Percentiles rank a stretch among this genome's conserved stretches.
These are phyloP conservation scores for Haplosporangium gracile DNA, from an alignment of 192 early-diverging fungal genomes.

Conservation along the genomic window DNA sequence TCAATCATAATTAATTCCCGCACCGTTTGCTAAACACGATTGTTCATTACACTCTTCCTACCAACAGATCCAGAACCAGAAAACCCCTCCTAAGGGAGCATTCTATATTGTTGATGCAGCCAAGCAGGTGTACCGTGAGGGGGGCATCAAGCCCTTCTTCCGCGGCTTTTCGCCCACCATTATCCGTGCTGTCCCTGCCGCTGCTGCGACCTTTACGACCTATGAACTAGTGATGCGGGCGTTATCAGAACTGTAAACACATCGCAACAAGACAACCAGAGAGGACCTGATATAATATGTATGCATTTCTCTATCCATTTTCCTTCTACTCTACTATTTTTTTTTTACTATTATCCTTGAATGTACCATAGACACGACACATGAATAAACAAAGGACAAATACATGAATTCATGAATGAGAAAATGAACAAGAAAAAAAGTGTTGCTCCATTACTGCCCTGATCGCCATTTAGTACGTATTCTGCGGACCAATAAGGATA, in stretches of 20 bases:
- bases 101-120: conserved; percentile 72
- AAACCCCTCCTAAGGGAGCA: conserved; percentile 66
- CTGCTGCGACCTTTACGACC: conserved; percentile 81
- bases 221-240: conserved; percentile 76
- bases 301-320: too few relatives aligned
- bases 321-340: background rate
- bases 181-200: conserved; percentile 77
- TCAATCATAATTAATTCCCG: background rate
- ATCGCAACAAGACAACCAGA: too few relatives aligned
- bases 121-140: conserved; percentile 64
- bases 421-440: background rate
- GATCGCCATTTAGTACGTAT: background rate
- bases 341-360: background rate
- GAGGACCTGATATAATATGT: too few relatives aligned
- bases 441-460: background rate
- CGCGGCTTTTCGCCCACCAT: conserved; percentile 74
- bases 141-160: conserved; percentile 73
- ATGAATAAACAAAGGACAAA: background rate
- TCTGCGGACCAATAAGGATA: background rate
- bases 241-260: conserved; percentile 14
- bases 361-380: conserved; percentile 13
- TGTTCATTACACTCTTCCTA: background rate
- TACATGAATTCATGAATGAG: background rate
- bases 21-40: too few relatives aligned
- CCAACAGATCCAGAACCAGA: conserved; percentile 70